Evolutionary conservation across 2,329 filamentous ascomycete species (phyloP).

Genomic region (Calonectria hongkongensis): DNA sequence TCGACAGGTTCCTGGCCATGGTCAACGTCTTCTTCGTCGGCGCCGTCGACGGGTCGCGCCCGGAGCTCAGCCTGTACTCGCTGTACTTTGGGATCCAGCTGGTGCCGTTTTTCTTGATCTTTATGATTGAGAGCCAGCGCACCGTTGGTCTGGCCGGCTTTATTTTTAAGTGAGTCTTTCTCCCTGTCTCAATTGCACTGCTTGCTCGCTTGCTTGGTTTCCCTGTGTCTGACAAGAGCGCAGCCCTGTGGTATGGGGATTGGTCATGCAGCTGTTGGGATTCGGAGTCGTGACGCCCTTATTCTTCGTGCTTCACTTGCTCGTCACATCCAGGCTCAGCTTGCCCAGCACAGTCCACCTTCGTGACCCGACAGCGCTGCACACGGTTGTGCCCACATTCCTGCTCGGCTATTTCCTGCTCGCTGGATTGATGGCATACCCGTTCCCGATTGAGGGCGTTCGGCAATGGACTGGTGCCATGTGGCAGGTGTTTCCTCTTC

Average conservation of each 20-base stretch:
- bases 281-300: conserved; percentile 51
- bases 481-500: conserved; percentile 50
- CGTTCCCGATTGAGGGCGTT: conserved; percentile 44
- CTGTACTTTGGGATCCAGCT: conserved; percentile 52
- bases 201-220: background rate
- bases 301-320: conserved; percentile 48
- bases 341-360: conserved; percentile 43
- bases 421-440: conserved; percentile 45
- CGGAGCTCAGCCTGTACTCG: conserved; percentile 47
- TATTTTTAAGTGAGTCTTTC: conserved; percentile 48
- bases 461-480: conserved; percentile 50
- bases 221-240: background rate
- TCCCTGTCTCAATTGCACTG: too few relatives aligned
- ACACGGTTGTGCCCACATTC: conserved; percentile 47
- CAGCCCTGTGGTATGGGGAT: conserved; percentile 51
- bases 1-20: conserved; percentile 47
- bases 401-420: conserved; percentile 50
- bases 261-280: conserved; percentile 48
- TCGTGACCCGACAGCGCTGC: conserved; percentile 45
- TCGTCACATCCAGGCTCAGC: conserved; percentile 41
- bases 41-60: conserved; percentile 49
- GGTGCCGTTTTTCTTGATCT: conserved; percentile 44
- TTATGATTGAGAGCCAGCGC: conserved; percentile 49
- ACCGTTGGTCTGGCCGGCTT: conserved; percentile 34
- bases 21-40: conserved; percentile 51